phyloP scores from a whole-genome alignment of 2,329 filamentous ascomycete species.

The Verticillium dahliae region DNA sequence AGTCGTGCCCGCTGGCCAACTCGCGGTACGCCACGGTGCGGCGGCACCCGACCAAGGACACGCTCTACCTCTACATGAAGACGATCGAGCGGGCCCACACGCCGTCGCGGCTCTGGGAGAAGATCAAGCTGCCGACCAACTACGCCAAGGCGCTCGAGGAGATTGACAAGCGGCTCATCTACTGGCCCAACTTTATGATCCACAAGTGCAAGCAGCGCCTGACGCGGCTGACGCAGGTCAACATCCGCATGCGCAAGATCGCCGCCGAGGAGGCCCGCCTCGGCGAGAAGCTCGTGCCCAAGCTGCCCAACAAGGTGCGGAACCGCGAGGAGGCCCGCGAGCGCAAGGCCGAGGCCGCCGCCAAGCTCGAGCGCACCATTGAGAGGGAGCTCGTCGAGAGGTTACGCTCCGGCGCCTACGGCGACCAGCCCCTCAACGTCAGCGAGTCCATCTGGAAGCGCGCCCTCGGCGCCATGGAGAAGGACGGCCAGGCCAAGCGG shows the following conservation, averaged over 20 bases:
- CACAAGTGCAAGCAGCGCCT: constrained; percentile 97
- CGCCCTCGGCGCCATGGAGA: constrained; percentile 85
- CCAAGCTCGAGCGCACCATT: constrained; percentile 92
- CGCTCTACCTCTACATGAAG: constrained; percentile 95
- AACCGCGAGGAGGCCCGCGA: constrained; percentile 70
- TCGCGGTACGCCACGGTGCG: constrained; percentile 89
- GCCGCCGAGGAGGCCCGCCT: constrained; percentile 84
- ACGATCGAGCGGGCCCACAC: constrained; percentile 83
- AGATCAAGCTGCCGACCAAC: constrained; percentile 82
- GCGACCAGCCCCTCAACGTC: constrained; percentile 89
- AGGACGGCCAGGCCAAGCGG: constrained; percentile 71
- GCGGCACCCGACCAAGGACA: constrained; percentile 71
- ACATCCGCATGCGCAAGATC: constrained; percentile 70
- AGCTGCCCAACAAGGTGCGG: constrained; percentile 83
- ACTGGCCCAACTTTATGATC: constrained; percentile 89
- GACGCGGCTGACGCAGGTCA: constrained; percentile 86
- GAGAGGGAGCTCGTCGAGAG: constrained; percentile 91
- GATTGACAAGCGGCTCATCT: constrained; percentile 78
- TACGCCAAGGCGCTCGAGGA: constrained; percentile 85
- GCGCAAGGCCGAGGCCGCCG: constrained; percentile 71
- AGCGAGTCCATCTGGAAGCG: constrained; percentile 96
- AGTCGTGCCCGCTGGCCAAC: constrained; percentile 87
- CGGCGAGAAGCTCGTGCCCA: constrained; percentile 82
- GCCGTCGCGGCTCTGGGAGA: constrained; percentile 91
- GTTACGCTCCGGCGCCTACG: constrained; percentile 86